These are phyloP conservation scores for Geotrichum histeridarum DNA, from an alignment of 1,139 yeast genomes.

Conservation along the genomic window DNA sequence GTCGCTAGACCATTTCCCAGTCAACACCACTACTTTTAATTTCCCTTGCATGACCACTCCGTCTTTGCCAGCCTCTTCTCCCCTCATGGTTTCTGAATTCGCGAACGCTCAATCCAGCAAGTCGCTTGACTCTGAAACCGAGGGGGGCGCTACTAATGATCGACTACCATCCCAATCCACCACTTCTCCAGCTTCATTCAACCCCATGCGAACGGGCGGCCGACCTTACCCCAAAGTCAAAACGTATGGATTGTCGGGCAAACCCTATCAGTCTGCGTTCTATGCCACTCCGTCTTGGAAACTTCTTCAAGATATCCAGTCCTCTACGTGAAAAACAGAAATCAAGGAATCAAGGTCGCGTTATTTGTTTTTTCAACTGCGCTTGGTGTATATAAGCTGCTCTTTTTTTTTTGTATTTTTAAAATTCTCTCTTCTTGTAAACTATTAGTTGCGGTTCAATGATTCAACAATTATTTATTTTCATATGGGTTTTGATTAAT, in stretches of 20 bases:
- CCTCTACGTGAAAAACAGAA: background rate
- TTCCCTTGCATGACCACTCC: background rate
- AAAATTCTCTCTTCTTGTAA: too few relatives aligned
- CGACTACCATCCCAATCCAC: background rate
- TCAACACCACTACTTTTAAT: background rate
- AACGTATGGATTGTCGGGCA: constrained; percentile 9
- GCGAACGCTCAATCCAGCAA: too few relatives aligned
- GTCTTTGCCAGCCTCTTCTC: background rate
- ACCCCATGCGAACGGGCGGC: background rate
- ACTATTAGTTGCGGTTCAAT: too few relatives aligned
- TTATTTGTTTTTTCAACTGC: too few relatives aligned
- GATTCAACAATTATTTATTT: too few relatives aligned
- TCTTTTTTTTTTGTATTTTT: too few relatives aligned
- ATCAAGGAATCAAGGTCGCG: too few relatives aligned
- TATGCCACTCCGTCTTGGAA: constrained; percentile 15
- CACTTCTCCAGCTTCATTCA: background rate
- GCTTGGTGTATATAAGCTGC: too few relatives aligned
- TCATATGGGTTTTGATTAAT: too few relatives aligned
- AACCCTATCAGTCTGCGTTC: background rate
- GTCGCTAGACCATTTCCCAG: background rate
- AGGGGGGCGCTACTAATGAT: background rate
- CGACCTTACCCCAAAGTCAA: constrained; percentile 10
- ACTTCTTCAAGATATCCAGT: constrained; percentile 12
- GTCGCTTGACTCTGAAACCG: too few relatives aligned
- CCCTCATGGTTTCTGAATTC: background rate